A percentile compares a stretch with the other conserved stretches of the same genome.
These are phyloP conservation scores for Lactarius pseudohatsudake DNA, from an alignment of 768 basidiomycete genomes.

Conservation along the genomic window DNA sequence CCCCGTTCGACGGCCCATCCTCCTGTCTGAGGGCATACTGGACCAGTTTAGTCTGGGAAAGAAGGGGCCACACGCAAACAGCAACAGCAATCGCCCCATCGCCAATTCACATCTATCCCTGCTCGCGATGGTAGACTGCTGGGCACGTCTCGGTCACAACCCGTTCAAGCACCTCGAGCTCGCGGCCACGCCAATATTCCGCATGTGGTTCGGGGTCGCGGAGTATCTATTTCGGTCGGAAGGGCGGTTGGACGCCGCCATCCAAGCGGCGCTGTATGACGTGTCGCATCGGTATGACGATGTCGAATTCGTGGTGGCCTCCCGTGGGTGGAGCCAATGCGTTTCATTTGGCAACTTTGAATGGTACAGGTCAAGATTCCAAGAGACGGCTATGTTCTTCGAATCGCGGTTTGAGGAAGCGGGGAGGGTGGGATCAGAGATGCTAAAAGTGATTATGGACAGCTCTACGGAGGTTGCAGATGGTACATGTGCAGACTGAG, in stretches of 20 bases:
- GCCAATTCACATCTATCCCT: constrained; percentile 91
- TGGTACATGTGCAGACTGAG: too few relatives aligned
- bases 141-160: constrained; percentile 83
- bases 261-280: constrained; percentile 74
- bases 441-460: constrained; percentile 87
- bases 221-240: constrained; percentile 88
- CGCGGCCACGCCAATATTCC: constrained; percentile 94
- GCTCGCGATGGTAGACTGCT: constrained; percentile 98
- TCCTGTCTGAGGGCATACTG: constrained; percentile 80
- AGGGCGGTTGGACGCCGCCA: constrained; percentile 60
- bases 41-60: constrained; percentile 86
- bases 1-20: constrained; percentile 55
- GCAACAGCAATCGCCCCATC: constrained; percentile 37
- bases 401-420: constrained; percentile 86
- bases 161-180: constrained; percentile 90
- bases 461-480: constrained; percentile 34
- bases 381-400: constrained; percentile 79
- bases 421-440: constrained; percentile 74
- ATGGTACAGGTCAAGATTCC: constrained; percentile 78
- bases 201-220: constrained; percentile 95
- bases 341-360: constrained; percentile 92
- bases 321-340: constrained; percentile 95
- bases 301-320: constrained; percentile 91
- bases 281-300: constrained; percentile 84
- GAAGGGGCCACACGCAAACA: constrained; percentile 24